Evolutionary conservation across 208 protist species (phyloP), one percentile per base, ranked within the genome.

Genomic region (Tetramitus jugosus): DNA sequence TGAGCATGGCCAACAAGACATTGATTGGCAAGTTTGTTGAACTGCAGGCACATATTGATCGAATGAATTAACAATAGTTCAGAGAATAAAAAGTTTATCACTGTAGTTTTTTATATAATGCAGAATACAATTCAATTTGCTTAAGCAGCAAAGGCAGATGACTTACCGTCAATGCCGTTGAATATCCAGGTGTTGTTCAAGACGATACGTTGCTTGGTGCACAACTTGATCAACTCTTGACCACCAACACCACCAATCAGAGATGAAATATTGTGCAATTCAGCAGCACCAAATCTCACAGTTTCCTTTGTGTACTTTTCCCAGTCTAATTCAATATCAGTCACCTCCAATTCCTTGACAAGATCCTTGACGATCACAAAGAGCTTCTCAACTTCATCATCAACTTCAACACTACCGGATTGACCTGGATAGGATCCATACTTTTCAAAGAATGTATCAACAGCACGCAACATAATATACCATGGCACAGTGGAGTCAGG

Each of bases 211-310:
- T 95, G 93, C 35, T 84, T 83, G 56, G 95, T 95, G 29, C 98
- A 60, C 3, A 98, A 72, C 87, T 98, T 98, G 78, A 98, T 91
- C 26, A 88, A 79, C 84, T 98, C 96, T 84, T 98, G 95, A 31
- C 93, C 89, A 0, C 88, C 91, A 7, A 97, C 75, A 37, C 95
- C 93, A 26, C 95, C 96, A 20, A 97, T 82, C 8, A 96, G 84
- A 10, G 93, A 89, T 1, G 93, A 87, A 13, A 97, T 85, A 10
- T 85, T 89, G 65, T 96, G 90, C 14, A 97, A 77, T 79, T 98
- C 94, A 31, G 72, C 83, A 0, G 35, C 82, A 14, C 88, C 91
- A 69, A 78, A 87, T 33, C 94, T 89, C 56, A 85, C 87, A 37
- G 91, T 78, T 84, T 96, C 93, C 17, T 82, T 37, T 20, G 87